Conservation (phyloP, 768 basidiomycete species). For the Plicaturopsis crispa region DNA sequence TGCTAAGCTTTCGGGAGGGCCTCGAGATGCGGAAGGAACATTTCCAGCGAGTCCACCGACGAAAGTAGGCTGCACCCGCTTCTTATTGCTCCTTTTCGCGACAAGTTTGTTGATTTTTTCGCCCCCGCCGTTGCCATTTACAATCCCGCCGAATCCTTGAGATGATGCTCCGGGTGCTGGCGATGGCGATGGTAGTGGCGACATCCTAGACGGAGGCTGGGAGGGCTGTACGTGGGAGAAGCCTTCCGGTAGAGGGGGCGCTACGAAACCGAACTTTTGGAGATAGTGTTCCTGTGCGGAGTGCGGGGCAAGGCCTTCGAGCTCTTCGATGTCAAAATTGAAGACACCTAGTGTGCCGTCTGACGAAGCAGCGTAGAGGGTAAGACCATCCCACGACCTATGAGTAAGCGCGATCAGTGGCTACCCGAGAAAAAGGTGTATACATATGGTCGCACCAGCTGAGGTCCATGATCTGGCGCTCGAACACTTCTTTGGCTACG, state of each 20-base stretch:
- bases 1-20: not conserved
- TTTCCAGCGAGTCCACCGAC: constrained; percentile 20
- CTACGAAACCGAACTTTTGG: constrained; percentile 69
- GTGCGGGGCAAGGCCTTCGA: constrained; percentile 74
- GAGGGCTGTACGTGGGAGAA: constrained; percentile 52
- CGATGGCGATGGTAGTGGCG: constrained; percentile 43
- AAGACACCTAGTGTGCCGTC: constrained; percentile 93
- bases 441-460: constrained; percentile 61
- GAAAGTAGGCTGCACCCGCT: constrained; percentile 47
- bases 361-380: constrained; percentile 90
- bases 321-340: constrained; percentile 70
- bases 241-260: constrained; percentile 62
- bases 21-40: constrained; percentile 28
- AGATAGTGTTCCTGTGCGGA: constrained; percentile 73
- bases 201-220: constrained; percentile 21
- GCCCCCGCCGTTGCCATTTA: constrained; percentile 30
- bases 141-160: constrained; percentile 30
- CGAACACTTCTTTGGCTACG: constrained; percentile 91
- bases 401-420: constrained; percentile 6
- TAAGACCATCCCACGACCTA: constrained; percentile 91
- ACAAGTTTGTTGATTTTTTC: constrained; percentile 69
- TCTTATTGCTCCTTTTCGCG: constrained; percentile 67
- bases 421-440: not conserved
- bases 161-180: constrained; percentile 11
- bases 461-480: constrained; percentile 90